Evolutionary conservation across 148 eudicot species (phyloP), one percentile per base, ranked within the genome.

Genomic region (Rhododendron simsii): DNA sequence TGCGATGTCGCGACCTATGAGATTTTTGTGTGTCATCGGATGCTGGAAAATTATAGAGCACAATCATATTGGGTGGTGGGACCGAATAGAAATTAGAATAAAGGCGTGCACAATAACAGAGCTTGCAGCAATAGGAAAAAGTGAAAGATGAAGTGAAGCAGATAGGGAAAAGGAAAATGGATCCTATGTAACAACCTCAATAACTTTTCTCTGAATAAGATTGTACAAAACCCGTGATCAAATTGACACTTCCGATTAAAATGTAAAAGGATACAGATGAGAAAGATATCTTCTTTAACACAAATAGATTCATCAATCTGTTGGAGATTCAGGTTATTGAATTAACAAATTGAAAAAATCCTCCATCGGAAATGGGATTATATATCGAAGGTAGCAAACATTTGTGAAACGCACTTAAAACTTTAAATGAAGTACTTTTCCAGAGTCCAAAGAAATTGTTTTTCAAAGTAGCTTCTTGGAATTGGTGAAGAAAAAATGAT

Each of bases 21-120:
- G 95, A 90, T 88, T 89, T 94, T 87, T 91, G 93, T 47, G 94
- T 90, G 82, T 93, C 96, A 88, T 92, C 92, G 82, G 92, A 94
- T 90, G 90, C 96, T 94, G 89, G 51, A 85, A 80, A 88, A 83
- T 81, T 79, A 78, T 61, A 87, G 8, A 87, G 73, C 74, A 84
- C 30, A 89, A 86, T 87, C 78, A 89, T 84, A 77, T 83, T 79
- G 23, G 71, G 45, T 84, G 87, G 91, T 82, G 87, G 91, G 89
- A 85, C 91, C 89, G 45, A 87, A 51, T 80, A 88, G 85, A 78
- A 26, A 85, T 84, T 47, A 84, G 84, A 81, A 74, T 74, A 83
- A 89, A 86, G 84, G 80, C 85, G 51, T 51, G 74, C 69, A 41
- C 45, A 80, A 55, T n/a, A 55, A 88, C 48, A 69, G 86, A 86